A percentile compares a stretch with the other conserved stretches of the same genome.
Evolutionary conservation across 169 alveolate genomes (phyloP).

Genomic region (Fabrea salina): DNA sequence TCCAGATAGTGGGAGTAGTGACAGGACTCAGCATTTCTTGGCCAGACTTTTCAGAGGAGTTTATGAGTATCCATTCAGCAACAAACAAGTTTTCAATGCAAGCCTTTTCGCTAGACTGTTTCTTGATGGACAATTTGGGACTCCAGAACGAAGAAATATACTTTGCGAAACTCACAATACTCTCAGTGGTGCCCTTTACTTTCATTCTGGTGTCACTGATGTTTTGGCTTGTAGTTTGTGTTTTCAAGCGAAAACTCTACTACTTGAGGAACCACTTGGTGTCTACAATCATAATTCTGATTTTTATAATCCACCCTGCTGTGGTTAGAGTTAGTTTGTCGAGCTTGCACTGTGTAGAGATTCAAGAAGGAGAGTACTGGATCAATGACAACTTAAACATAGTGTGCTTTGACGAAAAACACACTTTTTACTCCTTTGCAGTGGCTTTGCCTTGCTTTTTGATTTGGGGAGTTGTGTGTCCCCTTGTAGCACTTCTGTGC

Average conservation of each 20-base stretch:
- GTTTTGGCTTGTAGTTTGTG: neutral
- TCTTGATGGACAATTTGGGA: neutral
- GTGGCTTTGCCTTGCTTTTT: conserved; percentile 44
- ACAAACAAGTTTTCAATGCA: conserved; percentile 9
- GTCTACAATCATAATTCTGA: conserved; percentile 38
- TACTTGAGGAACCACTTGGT: neutral
- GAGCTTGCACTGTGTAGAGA: neutral
- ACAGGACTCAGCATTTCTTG: conserved; percentile 5
- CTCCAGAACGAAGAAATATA: neutral
- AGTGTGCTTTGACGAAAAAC: conserved; percentile 21
- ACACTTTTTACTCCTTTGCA: conserved; percentile 4
- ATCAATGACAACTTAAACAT: conserved; percentile 14
- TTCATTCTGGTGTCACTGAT: neutral
- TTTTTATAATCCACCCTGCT: conserved; percentile 56
- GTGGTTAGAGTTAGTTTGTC: conserved; percentile 36
- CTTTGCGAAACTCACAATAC: neutral
- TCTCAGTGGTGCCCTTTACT: neutral
- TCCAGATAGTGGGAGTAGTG: neutral
- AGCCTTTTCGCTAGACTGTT: conserved; percentile 38
- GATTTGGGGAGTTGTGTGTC: conserved; percentile 56
- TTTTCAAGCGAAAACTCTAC: neutral
- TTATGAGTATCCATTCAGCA: conserved; percentile 2
- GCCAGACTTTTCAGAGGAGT: conserved; percentile 3
- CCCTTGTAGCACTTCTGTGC: conserved; percentile 31
- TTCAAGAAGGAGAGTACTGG: conserved; percentile 39